Evolutionary conservation across 2,329 filamentous ascomycete species (phyloP), one percentile per base, ranked within the genome.

Genomic region (Aspergillus brasiliensis): DNA sequence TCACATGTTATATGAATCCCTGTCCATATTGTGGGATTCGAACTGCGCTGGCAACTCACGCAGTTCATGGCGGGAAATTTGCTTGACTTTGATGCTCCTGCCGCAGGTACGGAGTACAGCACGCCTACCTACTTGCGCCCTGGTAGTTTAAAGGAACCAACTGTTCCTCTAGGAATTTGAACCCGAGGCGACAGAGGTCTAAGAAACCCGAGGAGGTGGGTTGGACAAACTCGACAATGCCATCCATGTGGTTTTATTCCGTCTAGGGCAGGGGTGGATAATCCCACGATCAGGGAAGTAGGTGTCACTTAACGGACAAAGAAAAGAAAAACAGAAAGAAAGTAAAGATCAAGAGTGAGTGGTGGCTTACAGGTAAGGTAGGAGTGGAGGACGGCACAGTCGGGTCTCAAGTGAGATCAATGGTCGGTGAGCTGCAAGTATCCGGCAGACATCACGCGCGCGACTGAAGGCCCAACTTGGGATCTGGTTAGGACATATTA

Each of bases 361-460:
- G 31, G 31, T 60, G 63, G 64, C 52, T 58, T 59, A 56, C 37
- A 54, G 56, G 40, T 38, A 53, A 49, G 51, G 27, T 40, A 53
- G 25, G n/a, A 31, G 10, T n/a, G 34, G n/a, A 25, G 21, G 57
- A 49, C n/a, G 52, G 38, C 34, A 23, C 38, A 56, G 25, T 34
- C 25, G 27, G 27, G 48, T 47, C 31, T 40, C 38, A 38, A 25
- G 57, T 47, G 42, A 58, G 55, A 52, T 54, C 60, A 57, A 51
- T 17, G 27, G 46, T 58, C 51, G 55, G 57, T 56, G 56, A 60
- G 10, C 66, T 74, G 71, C 71, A 74, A 63, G 67, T 63, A 68
- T 52, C 67, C 71, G 68, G 58, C 58, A 27, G 56, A 62, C 62
- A 74, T 73, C 71, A 73, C 70, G 62, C 69, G 64, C 66, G 65